These are phyloP conservation scores for Crepidotus variabilis DNA, from an alignment of 768 basidiomycete genomes.

Conservation along the genomic window DNA sequence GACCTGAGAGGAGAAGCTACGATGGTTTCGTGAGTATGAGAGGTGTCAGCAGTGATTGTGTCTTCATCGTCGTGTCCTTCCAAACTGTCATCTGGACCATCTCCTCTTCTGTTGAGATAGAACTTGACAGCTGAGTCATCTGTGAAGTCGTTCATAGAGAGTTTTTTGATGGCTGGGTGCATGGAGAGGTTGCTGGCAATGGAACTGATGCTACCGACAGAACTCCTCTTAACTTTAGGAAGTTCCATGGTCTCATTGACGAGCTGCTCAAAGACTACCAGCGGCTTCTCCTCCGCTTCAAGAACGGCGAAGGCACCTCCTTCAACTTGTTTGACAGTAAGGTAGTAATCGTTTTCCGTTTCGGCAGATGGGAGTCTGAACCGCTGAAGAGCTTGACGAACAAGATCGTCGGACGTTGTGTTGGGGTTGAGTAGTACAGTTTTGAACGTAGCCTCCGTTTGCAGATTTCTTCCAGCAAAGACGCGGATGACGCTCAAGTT, in stretches of 20 bases:
- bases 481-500: constrained; percentile 94
- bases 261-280: constrained; percentile 86
- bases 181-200: constrained; percentile 87
- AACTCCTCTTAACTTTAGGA: constrained; percentile 89
- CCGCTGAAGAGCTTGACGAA: constrained; percentile 90
- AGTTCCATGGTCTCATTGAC: constrained; percentile 77
- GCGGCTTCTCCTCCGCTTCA: constrained; percentile 69
- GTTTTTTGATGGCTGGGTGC: constrained; percentile 92
- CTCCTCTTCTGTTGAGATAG: constrained; percentile 73
- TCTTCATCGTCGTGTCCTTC: constrained; percentile 40
- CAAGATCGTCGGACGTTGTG: constrained; percentile 80
- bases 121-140: constrained; percentile 98
- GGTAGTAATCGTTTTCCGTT: constrained; percentile 68
- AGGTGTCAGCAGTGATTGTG: constrained; percentile 36
- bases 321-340: constrained; percentile 92
- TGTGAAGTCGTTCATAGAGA: constrained; percentile 96
- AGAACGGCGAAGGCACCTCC: constrained; percentile 79
- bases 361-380: constrained; percentile 76
- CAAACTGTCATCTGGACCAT: constrained; percentile 37
- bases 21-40: constrained; percentile 24
- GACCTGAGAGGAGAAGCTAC: constrained; percentile 21
- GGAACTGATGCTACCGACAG: constrained; percentile 92
- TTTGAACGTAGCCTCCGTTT: constrained; percentile 97
- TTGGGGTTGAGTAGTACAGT: constrained; percentile 89
- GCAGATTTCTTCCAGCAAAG: constrained; percentile 87